A percentile compares a stretch with the other conserved stretches of the same genome.
phyloP scores from a whole-genome alignment of 139 green algal species.

The Microglena sp. region DNA sequence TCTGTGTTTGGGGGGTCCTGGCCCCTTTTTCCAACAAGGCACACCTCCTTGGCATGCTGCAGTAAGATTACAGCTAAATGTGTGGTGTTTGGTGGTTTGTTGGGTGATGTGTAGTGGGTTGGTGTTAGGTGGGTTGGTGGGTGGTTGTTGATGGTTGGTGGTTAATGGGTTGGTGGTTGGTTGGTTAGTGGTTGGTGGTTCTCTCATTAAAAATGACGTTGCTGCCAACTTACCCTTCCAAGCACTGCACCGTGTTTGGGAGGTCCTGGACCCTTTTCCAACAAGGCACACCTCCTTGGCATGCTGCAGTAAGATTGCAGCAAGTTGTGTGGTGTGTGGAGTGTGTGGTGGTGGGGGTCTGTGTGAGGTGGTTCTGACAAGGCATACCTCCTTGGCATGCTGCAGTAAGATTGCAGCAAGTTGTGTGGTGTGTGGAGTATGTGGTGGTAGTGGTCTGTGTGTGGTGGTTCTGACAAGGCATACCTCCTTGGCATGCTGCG shows the following conservation, averaged over 20 bases:
- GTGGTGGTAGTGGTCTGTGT: too few relatives aligned
- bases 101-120: too few relatives aligned
- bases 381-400: conserved; percentile 13
- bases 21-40: conserved; percentile 32
- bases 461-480: too few relatives aligned
- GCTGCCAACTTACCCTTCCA: neutral
- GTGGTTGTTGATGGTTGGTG: too few relatives aligned
- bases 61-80: neutral
- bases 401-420: conserved; percentile 1
- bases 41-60: conserved; percentile 16
- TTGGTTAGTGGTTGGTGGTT: too few relatives aligned
- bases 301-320: conserved; percentile 5
- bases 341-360: conserved; percentile 23
- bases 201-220: conserved; percentile 84
- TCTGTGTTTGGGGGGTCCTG: conserved; percentile 24
- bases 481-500: too few relatives aligned
- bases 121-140: too few relatives aligned
- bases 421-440: too few relatives aligned
- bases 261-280: conserved; percentile 40
- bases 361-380: conserved; percentile 30
- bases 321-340: too few relatives aligned
- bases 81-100: too few relatives aligned
- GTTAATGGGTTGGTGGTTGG: too few relatives aligned
- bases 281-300: conserved; percentile 8
- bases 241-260: conserved; percentile 13